Evolutionary conservation across 805 yeast species (phyloP).

Genomic region (Myxozyma sirexii): DNA sequence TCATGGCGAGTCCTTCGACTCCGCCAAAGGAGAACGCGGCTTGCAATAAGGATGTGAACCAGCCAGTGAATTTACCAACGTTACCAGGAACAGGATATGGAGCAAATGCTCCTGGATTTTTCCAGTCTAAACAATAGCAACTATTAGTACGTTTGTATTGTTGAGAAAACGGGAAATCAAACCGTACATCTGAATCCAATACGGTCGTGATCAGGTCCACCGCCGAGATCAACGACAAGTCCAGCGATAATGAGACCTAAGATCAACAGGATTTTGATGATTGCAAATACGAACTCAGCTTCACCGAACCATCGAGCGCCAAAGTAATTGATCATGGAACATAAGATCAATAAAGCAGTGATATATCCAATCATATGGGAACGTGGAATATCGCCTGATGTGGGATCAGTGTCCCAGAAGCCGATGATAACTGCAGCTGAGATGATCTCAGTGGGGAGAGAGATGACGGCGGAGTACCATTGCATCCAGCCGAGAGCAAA

Average conservation of each 20-base stretch:
- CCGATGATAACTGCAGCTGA: constrained; percentile 61
- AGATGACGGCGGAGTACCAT: constrained; percentile 56
- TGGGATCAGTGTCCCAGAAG: constrained; percentile 49
- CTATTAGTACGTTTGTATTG: constrained; percentile 19
- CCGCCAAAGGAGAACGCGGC: constrained; percentile 79
- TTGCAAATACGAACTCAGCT: constrained; percentile 58
- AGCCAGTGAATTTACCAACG: constrained; percentile 63
- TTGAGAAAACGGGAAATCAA: too few species aligned
- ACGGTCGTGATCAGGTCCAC: constrained; percentile 74
- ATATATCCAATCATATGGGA: constrained; percentile 56
- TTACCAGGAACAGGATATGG: constrained; percentile 46
- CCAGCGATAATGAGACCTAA: constrained; percentile 66
- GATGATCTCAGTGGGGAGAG: constrained; percentile 67
- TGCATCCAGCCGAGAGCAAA: constrained; percentile 70
- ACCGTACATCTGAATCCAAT: constrained; percentile 60
- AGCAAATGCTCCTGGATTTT: constrained; percentile 66
- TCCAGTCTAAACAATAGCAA: constrained; percentile 49
- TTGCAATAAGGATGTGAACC: constrained; percentile 62
- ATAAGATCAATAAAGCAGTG: constrained; percentile 51
- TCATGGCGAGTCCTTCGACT: constrained; percentile 82
- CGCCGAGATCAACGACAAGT: constrained; percentile 68
- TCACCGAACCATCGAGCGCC: constrained; percentile 54
- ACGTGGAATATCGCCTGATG: constrained; percentile 38
- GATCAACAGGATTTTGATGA: constrained; percentile 65
- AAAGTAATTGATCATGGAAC: constrained; percentile 48